These are phyloP conservation scores for Pseudopithomyces chartarum DNA, from an alignment of 2,329 filamentous ascomycete species.

Conservation along the genomic window DNA sequence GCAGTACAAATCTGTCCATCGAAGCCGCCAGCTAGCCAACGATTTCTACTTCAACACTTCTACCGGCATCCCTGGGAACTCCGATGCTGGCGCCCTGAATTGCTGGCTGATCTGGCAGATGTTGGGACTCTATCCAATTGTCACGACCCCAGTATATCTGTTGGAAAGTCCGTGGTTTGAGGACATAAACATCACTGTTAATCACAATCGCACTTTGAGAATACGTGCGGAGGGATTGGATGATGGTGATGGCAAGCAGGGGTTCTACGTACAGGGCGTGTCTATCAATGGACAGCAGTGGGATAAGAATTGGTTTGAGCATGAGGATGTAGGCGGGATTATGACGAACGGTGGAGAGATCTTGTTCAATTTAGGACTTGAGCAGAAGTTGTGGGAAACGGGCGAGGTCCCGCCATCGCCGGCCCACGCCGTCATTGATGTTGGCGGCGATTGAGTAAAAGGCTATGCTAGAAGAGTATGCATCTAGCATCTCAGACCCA, in stretches of 20 bases:
- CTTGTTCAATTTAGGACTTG: constrained; percentile 33
- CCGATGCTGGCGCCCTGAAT: constrained; percentile 54
- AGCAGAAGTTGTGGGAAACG: constrained; percentile 37
- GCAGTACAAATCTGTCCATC: constrained; percentile 42
- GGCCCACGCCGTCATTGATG: constrained; percentile 35
- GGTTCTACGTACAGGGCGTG: constrained; percentile 59
- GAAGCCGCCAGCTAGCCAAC: constrained; percentile 42
- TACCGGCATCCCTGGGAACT: constrained; percentile 53
- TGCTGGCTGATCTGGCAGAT: constrained; percentile 59
- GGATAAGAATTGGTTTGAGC: constrained; percentile 61
- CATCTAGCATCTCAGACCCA: no score
- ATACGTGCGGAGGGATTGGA: constrained; percentile 51
- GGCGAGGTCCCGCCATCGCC: constrained; percentile 41
- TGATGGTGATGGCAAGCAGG: constrained; percentile 49
- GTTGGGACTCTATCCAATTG: constrained; percentile 55
- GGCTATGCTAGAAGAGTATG: no score
- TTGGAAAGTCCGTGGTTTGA: constrained; percentile 53
- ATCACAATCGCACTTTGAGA: constrained; percentile 46
- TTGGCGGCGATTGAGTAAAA: constrained; percentile 4
- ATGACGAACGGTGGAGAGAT: constrained; percentile 44
- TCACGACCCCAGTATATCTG: constrained; percentile 55
- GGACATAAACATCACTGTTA: constrained; percentile 44
- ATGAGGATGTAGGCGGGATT: constrained; percentile 50
- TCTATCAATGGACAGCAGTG: constrained; percentile 59
- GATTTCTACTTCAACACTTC: constrained; percentile 48